These are phyloP conservation scores for Trichoderma sp. DNA, from an alignment of 2,329 filamentous ascomycete genomes.

Conservation along the genomic window DNA sequence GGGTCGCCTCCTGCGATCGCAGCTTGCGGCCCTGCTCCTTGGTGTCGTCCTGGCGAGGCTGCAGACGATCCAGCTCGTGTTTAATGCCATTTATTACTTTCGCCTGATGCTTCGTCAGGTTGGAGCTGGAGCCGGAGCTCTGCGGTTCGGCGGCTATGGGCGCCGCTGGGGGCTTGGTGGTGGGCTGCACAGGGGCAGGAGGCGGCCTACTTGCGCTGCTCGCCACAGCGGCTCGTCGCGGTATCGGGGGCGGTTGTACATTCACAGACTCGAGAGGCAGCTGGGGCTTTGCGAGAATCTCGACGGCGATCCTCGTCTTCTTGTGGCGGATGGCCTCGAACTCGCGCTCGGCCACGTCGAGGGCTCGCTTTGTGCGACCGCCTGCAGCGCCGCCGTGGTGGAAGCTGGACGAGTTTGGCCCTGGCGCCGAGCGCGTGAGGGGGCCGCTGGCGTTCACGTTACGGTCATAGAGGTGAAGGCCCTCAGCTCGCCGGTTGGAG, in stretches of 20 bases:
- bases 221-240: constrained; percentile 32
- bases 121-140: constrained; percentile 39
- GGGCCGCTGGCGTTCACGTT: constrained; percentile 36
- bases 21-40: constrained; percentile 73
- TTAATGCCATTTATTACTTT: constrained; percentile 65
- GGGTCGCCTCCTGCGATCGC: constrained; percentile 81
- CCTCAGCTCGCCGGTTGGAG: constrained; percentile 55
- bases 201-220: constrained; percentile 24
- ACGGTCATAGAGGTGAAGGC: constrained; percentile 44
- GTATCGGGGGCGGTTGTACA: constrained; percentile 36
- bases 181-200: constrained; percentile 25
- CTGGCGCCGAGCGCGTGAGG: constrained; percentile 34
- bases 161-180: constrained; percentile 33
- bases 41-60: constrained; percentile 52
- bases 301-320: constrained; percentile 56
- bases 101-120: constrained; percentile 56
- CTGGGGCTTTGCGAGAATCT: constrained; percentile 49
- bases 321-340: constrained; percentile 53
- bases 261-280: constrained; percentile 36
- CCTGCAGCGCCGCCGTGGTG: constrained; percentile 34
- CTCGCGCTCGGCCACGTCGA: constrained; percentile 51
- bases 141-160: constrained; percentile 32
- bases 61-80: constrained; percentile 62
- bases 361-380: constrained; percentile 54
- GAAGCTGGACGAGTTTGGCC: constrained; percentile 27